phyloP scores from a whole-genome alignment of 371 early-diverging fungal genomes.

The Actinomucor elegans region DNA sequence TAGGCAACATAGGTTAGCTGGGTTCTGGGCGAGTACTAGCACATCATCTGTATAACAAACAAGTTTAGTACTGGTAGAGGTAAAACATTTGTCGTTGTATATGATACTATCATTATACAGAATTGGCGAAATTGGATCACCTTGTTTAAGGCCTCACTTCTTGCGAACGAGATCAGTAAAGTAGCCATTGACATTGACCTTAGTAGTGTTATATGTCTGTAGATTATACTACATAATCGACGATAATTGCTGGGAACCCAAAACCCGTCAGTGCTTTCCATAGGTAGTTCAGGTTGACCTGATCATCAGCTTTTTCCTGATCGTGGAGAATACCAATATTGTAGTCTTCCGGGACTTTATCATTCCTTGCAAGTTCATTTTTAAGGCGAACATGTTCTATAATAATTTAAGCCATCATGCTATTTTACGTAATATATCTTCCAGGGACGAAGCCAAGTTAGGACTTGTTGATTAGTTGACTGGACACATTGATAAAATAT shows the following conservation, averaged over 20 bases:
- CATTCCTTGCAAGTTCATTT: too few relatives aligned
- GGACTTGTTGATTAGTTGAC: too few relatives aligned
- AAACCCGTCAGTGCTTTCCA: not conserved
- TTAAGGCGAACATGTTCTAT: too few relatives aligned
- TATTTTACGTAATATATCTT: too few relatives aligned
- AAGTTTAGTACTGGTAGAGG: not conserved
- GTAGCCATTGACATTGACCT: slow-evolving; percentile 8
- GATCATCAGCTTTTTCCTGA: too few relatives aligned
- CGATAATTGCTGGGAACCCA: not conserved
- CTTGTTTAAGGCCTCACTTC: slow-evolving; percentile 6
- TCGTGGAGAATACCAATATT: too few relatives aligned
- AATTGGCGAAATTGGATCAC: slow-evolving; percentile 9
- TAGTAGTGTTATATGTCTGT: not conserved
- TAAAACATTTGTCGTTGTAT: too few relatives aligned
- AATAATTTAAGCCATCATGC: too few relatives aligned
- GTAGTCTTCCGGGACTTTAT: too few relatives aligned
- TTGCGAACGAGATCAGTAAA: not conserved
- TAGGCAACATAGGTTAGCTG: not conserved
- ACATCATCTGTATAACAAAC: slow-evolving; percentile 12
- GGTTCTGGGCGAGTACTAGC: not conserved
- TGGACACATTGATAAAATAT: too few relatives aligned
- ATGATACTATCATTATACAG: too few relatives aligned
- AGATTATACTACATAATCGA: not conserved
- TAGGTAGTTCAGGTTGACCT: not conserved
- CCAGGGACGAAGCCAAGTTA: too few relatives aligned